Percentiles rank a stretch among this genome's conserved stretches.
Evolutionary conservation across 345 rosid species (phyloP).

Genomic region (Reutealis trisperma): DNA sequence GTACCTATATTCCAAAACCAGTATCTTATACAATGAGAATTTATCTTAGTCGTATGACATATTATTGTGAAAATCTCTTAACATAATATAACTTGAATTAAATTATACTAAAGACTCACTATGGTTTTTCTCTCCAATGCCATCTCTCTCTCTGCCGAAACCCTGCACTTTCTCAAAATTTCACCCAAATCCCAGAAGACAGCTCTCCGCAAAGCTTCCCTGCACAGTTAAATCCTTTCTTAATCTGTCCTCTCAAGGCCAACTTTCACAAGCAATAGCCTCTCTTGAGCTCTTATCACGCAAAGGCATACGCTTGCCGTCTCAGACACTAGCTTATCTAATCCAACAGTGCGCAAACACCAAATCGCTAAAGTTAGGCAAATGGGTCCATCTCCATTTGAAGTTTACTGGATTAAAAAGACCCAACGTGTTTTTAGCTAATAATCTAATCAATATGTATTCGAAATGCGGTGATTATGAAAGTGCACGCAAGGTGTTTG

Average conservation of each 20-base stretch:
- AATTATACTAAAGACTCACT: no score
- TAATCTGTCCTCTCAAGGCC: constrained; percentile 35
- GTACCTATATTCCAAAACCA: no score
- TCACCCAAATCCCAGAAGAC: constrained; percentile 34
- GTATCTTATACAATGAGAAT: no score
- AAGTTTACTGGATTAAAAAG: constrained; percentile 57
- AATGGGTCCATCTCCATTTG: constrained; percentile 75
- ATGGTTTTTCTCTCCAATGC: constrained; percentile 52
- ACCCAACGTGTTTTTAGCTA: constrained; percentile 54
- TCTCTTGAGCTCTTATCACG: constrained; percentile 51
- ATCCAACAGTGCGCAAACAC: constrained; percentile 44
- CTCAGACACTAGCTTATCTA: constrained; percentile 45
- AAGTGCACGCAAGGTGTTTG: constrained; percentile 63
- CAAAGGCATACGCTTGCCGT: constrained; percentile 59
- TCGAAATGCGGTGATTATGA: constrained; percentile 46
- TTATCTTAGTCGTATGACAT: no score
- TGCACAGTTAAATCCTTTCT: constrained; percentile 47
- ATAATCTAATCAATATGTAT: constrained; percentile 57
- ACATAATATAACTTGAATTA: no score
- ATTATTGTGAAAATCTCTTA: no score
- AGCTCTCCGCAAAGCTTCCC: constrained; percentile 21
- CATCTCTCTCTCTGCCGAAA: constrained; percentile 24
- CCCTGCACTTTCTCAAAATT: background rate
- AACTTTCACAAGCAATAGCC: constrained; percentile 49
- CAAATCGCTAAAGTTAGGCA: constrained; percentile 58